A percentile compares a stretch with the other conserved stretches of the same genome.
Evolutionary conservation across 805 yeast species (phyloP).

Genomic region (Vanderwaltozyma tropicalis): DNA sequence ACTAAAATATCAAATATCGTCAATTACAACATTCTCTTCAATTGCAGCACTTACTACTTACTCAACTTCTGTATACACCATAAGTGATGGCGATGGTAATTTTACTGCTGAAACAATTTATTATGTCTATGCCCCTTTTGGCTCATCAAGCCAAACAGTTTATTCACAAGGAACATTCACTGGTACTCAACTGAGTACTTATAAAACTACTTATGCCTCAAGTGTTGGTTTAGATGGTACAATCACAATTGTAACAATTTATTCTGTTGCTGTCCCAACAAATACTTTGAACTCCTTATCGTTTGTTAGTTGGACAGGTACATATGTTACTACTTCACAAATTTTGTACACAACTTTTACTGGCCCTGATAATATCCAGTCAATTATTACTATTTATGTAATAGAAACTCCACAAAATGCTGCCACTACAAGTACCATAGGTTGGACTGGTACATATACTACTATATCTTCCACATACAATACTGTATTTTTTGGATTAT

Average conservation of each 20-base stretch:
- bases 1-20: too few species aligned
- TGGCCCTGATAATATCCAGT: neutral
- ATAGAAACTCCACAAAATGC: neutral
- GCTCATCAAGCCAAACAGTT: too few species aligned
- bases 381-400: neutral
- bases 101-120: neutral
- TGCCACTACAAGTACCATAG: neutral
- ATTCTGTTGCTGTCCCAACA: neutral
- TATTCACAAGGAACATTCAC: too few species aligned
- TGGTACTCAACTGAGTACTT: too few species aligned
- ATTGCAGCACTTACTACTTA: neutral
- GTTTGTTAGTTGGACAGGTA: neutral
- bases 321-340: neutral
- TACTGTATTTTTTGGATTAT: neutral
- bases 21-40: neutral
- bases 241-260: neutral
- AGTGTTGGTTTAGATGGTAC: neutral
- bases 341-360: neutral
- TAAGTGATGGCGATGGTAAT: neutral
- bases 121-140: neutral
- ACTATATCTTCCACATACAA: neutral
- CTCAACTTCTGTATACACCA: neutral
- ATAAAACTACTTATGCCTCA: neutral
- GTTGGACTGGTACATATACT: conserved; percentile 2
- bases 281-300: neutral